These are phyloP conservation scores for Ganoderma meredithae DNA, from an alignment of 1,284 basidiomycete species.

Conservation along the genomic window DNA sequence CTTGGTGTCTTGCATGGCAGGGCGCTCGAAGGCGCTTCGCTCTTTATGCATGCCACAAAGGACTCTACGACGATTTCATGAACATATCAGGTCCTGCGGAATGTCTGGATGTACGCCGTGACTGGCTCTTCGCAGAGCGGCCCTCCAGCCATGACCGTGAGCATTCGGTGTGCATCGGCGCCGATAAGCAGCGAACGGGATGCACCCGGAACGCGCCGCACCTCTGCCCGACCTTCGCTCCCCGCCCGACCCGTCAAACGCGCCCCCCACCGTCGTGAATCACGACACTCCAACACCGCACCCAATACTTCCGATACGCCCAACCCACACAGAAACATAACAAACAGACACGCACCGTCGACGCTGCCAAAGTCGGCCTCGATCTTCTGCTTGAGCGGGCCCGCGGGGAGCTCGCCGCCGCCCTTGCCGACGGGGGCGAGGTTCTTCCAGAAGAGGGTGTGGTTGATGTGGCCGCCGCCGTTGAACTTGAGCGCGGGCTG, in stretches of 20 bases:
- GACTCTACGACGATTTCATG: too few species aligned
- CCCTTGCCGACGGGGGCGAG: constrained; percentile 60
- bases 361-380: constrained; percentile 71
- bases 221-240: neutral
- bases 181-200: neutral
- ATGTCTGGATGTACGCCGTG: too few species aligned
- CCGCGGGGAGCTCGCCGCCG: constrained; percentile 71
- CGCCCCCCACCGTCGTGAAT: too few species aligned
- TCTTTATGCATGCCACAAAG: too few species aligned
- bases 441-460: constrained; percentile 96
- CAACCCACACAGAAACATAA: neutral
- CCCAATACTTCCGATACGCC: neutral
- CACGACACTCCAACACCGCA: neutral
- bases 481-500: constrained; percentile 79
- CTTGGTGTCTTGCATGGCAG: too few species aligned
- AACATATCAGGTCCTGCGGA: too few species aligned
- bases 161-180: neutral
- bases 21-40: too few species aligned
- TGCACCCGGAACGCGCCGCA: neutral
- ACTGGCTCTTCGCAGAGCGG: too few species aligned
- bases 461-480: constrained; percentile 85
- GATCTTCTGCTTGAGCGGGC: constrained; percentile 76
- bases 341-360: constrained; percentile 50
- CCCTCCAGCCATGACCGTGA: neutral
- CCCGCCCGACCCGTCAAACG: too few species aligned